Evolutionary conservation across 2,329 filamentous ascomycete genomes (phyloP), one percentile per base, ranked within the genome.

Genomic region (Fusarium abutilonis): DNA sequence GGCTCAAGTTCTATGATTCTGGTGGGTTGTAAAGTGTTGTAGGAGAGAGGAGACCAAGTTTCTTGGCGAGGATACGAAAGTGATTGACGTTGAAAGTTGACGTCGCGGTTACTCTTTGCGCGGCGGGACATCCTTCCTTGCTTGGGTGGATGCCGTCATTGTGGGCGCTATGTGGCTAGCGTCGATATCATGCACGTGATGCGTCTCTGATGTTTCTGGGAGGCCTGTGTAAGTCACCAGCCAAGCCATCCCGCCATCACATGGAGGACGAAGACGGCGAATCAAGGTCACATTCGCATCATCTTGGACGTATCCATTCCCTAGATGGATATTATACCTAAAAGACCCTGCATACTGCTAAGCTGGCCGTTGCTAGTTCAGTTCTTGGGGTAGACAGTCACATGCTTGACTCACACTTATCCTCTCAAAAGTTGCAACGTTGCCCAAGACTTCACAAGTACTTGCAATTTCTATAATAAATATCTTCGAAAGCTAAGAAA

Each of bases 71-170:
- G 32, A 26, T 42, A 26, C 34, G 62, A 42, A 51, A 51, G 42
- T 47, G 47, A 60, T 66, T 67, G 63, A 63, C 63, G 60, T 67
- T 61, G 56, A 62, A 51, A 45, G 50, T 44, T 56, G 54, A 52
- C 44, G 52, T 52, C 47, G 63, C 47, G 59, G 51, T 64, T 56
- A 42, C 48, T 52, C 60, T 57, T 63, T 52, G 19, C 45, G 46
- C 53, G 39, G 59, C 46, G 43, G 64, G 56, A 63, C 59, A 63
- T 63, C 60, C 62, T 66, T 49, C 56, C 63, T 65, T 68, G 58
- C 56, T 65, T 62, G 52, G 32, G 68, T 67, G 61, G 67, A 62
- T 70, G 69, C 70, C 69, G 70, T 71, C 67, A 57, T 63, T 66
- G 65, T 64, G 62, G 54, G 60, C 68, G 64, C 68, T 68, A 67